Conservation (phyloP, 2,329 filamentous ascomycete genomes). For the Paecilomyces sp. region DNA sequence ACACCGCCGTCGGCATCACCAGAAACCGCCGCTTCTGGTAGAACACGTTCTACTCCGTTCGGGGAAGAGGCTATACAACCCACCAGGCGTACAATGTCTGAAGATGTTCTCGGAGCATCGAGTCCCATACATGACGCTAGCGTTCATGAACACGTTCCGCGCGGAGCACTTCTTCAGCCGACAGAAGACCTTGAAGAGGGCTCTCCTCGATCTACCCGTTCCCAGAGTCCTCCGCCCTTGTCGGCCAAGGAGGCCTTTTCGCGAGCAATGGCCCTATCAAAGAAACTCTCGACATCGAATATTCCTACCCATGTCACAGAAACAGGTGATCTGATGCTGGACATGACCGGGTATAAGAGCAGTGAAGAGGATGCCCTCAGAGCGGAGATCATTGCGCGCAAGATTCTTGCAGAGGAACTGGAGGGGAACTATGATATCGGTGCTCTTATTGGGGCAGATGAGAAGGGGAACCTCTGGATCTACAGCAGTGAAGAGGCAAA, state of each 20-base stretch:
- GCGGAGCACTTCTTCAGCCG: not conserved
- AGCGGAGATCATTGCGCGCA: slow-evolving; percentile 87
- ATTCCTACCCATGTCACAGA: slow-evolving; percentile 92
- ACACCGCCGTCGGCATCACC: slow-evolving; percentile 35
- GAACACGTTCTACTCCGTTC: slow-evolving; percentile 20
- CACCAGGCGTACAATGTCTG: slow-evolving; percentile 10
- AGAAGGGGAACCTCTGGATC: slow-evolving; percentile 97
- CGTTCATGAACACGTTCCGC: not conserved
- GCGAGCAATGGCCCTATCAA: slow-evolving; percentile 75
- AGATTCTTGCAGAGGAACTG: slow-evolving; percentile 85
- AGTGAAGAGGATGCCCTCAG: slow-evolving; percentile 87
- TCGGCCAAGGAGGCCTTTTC: slow-evolving; percentile 69
- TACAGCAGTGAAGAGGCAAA: slow-evolving; percentile 98
- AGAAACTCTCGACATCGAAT: slow-evolving; percentile 80
- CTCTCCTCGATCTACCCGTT: slow-evolving; percentile 36
- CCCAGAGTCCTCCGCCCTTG: slow-evolving; percentile 70
- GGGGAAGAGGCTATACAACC: slow-evolving; percentile 24
- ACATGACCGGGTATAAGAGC: slow-evolving; percentile 95
- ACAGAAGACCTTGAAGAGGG: slow-evolving; percentile 9
- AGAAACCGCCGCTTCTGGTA: slow-evolving; percentile 19
- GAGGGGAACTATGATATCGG: slow-evolving; percentile 96
- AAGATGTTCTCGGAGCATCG: not conserved
- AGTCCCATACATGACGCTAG: not conserved
- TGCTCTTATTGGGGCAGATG: slow-evolving; percentile 87
- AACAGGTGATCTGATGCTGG: slow-evolving; percentile 88